Evolutionary conservation across 208 protist genomes (phyloP), one percentile per base, ranked within the genome.

Genomic region (Trypanosoma congolense): DNA sequence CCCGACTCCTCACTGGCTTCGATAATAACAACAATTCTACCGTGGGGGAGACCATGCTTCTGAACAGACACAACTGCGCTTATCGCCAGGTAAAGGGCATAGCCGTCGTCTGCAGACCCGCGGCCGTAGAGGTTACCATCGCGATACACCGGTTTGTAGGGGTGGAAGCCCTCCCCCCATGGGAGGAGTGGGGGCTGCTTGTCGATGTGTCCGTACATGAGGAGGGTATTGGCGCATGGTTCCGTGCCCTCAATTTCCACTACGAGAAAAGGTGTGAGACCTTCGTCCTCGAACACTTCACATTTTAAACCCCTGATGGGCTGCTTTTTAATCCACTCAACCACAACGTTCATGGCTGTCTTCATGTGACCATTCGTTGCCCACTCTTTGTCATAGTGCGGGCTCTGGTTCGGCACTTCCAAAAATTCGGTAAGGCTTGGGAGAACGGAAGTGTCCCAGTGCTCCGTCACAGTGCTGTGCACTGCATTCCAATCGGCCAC

Each of bases 141-240:
- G 28, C 75, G 71, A 19, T 95, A 53, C 14, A 94, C 87, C 0
- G 90, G 80, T 55, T 76, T 90, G 65, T 91, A 82, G 0, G 91
- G 87, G 56, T 83, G 80, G 6, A 96, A 75, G 10, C 91, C 96
- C 33, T 93, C 90, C 12, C 31, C 65, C 96, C 96, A 98, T 31
- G 75, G 75, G 19, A 65, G 79, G 31, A 97, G 62, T 21, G 95
- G 96, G 24, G 96, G 96, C 83, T 98, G 95, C 75, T 98, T 98
- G 64, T 98, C 96, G 80, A 98, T 90, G 65, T 98, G 96, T 30
- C 96, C 96, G 73, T 98, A 98, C 65, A 98, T 83, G 14, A 98
- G 73, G 31, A 96, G 77, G 26, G 82, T 88, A 44, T 81, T 75
- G 31, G 62, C 48, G 5, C 69, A 86, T 18, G 76, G 61, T 30